Evolutionary conservation across 1,139 yeast species (phyloP), one percentile per base, ranked within the genome.

Genomic region (Protomyces inundatus): DNA sequence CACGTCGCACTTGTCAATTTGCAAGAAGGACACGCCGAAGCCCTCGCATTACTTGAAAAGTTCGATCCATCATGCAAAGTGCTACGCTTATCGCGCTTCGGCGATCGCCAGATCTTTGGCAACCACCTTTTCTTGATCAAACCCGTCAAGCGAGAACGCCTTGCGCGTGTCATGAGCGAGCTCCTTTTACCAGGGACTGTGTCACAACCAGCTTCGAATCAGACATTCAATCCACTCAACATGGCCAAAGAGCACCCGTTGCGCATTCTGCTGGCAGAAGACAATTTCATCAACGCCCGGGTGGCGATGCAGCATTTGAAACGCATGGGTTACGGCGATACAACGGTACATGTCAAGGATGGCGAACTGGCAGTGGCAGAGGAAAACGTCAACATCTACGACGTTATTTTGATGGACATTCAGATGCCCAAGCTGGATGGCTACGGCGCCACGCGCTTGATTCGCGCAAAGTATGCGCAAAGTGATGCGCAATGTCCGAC

Each of bases 361-460:
- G 96, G 96, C 10, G 78, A 84, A 66, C 90, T 88, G 71, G 96
- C 96, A 0, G 83, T 83, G 70, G 90, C 88, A 68, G 91, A 91
- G 0, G 85, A 88, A 53, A 81, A 85, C 73, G 74, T 77, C 58
- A 84, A 82, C 73, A 80, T 82, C 54, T 89, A 85, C 64, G 93
- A 89, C 71, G 77, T 91, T 62, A 84, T 91, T 5, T 88, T 91
- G 73, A 91, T 91, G 98, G 98, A 91, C 76, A 93, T 91, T 52
- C 98, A 91, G 75, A 91, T 91, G 98, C 98, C 98, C 1, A 86
- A 85, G 70, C 81, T 90, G 69, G 98, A 91, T 73, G 98, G 98
- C 2, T 77, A 89, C 45, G 79, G 84, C 48, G 96, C 97, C 0
- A 90, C 97, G 10, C 10, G 48, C 32, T 5, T 16, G n/a, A 34